Conservation (phyloP, 2,329 filamentous ascomycete species). For the Zalaria obscura region DNA sequence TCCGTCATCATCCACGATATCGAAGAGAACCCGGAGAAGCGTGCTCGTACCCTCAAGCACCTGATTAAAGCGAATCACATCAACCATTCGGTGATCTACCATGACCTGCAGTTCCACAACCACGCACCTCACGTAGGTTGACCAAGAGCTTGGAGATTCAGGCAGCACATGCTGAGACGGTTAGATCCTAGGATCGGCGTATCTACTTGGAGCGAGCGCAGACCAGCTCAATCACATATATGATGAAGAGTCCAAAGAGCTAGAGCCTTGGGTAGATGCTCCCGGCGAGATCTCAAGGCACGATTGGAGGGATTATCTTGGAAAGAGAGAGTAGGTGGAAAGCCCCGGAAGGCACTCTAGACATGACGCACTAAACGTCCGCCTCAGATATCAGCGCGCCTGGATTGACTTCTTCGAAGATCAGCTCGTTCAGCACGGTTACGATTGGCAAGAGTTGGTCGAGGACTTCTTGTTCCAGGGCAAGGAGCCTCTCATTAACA, state of each 20-base stretch:
- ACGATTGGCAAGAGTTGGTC: conserved; percentile 72
- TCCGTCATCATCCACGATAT: conserved; percentile 63
- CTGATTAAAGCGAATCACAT: conserved; percentile 83
- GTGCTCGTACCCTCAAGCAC: conserved; percentile 75
- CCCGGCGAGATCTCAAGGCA: conserved; percentile 68
- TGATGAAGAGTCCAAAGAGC: conserved; percentile 53
- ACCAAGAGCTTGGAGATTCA: conserved; percentile 8
- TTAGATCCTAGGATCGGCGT: conserved; percentile 66
- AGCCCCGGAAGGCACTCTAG: conserved; percentile 2
- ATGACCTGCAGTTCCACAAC: conserved; percentile 64
- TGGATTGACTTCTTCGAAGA: conserved; percentile 96
- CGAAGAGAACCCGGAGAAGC: conserved; percentile 66
- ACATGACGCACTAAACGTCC: too few species aligned
- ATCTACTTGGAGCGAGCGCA: conserved; percentile 63
- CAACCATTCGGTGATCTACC: conserved; percentile 73
- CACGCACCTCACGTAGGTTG: conserved; percentile 58
- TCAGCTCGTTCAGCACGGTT: conserved; percentile 59
- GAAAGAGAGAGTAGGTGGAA: conserved; percentile 46
- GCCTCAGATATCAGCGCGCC: conserved; percentile 61
- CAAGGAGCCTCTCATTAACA: conserved; percentile 65
- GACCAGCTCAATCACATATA: conserved; percentile 69
- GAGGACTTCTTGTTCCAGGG: conserved; percentile 62
- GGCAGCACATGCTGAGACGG: conserved; percentile 9
- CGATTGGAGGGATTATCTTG: conserved; percentile 80
- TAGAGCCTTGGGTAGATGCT: conserved; percentile 72